Percentiles rank a stretch among this genome's conserved stretches.
Evolutionary conservation across 2,329 filamentous ascomycete genomes (phyloP).

Genomic region (Epichloe aotearoae): DNA sequence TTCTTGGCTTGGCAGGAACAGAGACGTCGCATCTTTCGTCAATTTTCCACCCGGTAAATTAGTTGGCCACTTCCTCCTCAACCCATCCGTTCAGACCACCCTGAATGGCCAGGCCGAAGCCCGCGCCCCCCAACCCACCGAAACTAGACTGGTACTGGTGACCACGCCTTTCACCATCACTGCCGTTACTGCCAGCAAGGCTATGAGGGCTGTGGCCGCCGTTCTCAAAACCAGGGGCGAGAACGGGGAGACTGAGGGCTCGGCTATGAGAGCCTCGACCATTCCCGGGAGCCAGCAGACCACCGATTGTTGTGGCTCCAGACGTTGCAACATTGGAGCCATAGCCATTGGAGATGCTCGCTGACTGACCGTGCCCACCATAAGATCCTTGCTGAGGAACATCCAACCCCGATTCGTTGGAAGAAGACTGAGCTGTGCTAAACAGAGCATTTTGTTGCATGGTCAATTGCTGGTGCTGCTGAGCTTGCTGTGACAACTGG

Average conservation of each 20-base stretch:
- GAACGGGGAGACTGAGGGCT: slow-evolving; percentile 73
- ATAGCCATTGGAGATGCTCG: slow-evolving; percentile 53
- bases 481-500: slow-evolving; percentile 61
- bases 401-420: slow-evolving; percentile 43
- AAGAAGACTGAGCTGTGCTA: slow-evolving; percentile 51
- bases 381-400: slow-evolving; percentile 47
- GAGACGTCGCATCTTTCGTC: neutral
- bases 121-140: slow-evolving; percentile 42
- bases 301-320: slow-evolving; percentile 57
- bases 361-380: slow-evolving; percentile 51
- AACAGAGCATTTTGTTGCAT: slow-evolving; percentile 74
- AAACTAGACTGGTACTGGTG: slow-evolving; percentile 55
- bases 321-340: slow-evolving; percentile 36
- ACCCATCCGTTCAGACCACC: slow-evolving; percentile 54
- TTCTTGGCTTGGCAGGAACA: neutral
- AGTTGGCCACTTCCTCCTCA: slow-evolving; percentile 53
- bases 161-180: slow-evolving; percentile 43
- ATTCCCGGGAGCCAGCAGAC: slow-evolving; percentile 61
- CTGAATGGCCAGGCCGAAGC: slow-evolving; percentile 50
- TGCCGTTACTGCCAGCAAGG: slow-evolving; percentile 29
- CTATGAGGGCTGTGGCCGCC: slow-evolving; percentile 39
- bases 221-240: slow-evolving; percentile 51
- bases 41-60: slow-evolving; percentile 10
- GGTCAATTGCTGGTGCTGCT: slow-evolving; percentile 55
- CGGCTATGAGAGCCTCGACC: slow-evolving; percentile 54